Base-by-base conservation (phyloP, 176 grass and related monocot genomes). In the Lolium perenne region DNA sequence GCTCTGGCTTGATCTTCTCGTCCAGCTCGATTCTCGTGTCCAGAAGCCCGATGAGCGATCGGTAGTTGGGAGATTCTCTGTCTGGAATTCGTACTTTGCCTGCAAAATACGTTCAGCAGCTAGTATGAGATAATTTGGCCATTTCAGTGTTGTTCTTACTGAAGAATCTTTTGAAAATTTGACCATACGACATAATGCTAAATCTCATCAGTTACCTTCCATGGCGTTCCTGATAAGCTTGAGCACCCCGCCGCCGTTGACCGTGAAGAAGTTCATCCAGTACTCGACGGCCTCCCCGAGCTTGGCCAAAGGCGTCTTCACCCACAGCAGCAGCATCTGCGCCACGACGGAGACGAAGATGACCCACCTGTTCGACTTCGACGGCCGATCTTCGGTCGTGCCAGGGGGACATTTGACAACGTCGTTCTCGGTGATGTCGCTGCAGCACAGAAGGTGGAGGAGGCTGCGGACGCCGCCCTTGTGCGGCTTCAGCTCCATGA, bases 251-350 rank as follows among this genome's bases (percentile, higher is more conserved):
- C 86, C 82, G 46, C 79, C 88, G 21, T 97, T 95, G 2, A 85
- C 82, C 4, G 20, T 62, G 73, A 94, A 10, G 64, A 97, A 10
- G 89, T 97, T 97, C 91, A 95, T 89, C 92, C 92, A 91, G 87
- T 77, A 70, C 89, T 95, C 92, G 43, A 91, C 14, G 15, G 53
- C 63, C 21, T 21, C 38, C 46, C 95, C 92, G 17, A 90, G 1
- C 15, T 9, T 25, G 22, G 87, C 89, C 87, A 97, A 53, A 25
- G 91, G 89, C 70, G 8, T 84, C 82, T 87, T 91, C 22, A 86
- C n/a, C 70, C 10, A 78, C 20, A 91, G 55, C 41, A 97, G 76
- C 78, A 91, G 66, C 85, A 82, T 91, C 83, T 95, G 95, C 51
- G 73, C 81, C 7, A 85, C 3, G 29, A 97, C 79, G 13, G 92